Evolutionary conservation across 1,284 basidiomycete genomes (phyloP), one percentile per base, ranked within the genome.

Genomic region (Irpex sp.): DNA sequence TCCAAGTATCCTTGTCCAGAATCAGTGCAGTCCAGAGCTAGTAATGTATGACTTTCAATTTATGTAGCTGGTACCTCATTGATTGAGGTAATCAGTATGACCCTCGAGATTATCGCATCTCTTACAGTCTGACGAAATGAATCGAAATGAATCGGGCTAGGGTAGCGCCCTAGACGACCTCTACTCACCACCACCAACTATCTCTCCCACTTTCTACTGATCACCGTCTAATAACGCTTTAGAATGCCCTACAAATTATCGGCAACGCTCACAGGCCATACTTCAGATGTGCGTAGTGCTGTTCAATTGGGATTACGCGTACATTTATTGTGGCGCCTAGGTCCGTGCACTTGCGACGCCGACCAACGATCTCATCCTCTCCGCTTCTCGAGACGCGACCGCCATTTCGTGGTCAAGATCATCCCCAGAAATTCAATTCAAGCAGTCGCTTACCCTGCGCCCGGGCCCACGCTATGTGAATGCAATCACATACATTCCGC

Each of bases 381-480:
- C 94, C 17, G 92, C 90, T 61, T 96, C 95, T 37, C 87, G 95
- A 71, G 95, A 98, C 80, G 83, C 91, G 9, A 93, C 93, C 17
- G 92, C 94, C 61, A 91, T 96, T 71, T 81, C 87, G 46, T 98
- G 95, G 95, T 79, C 83, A 63, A 84, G 86, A 67, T 71, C 80
- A n/a, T 72, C 81, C 31, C 68, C 79, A 59, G 72, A 79, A 51
- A 73, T 76, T 31, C 69, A 77, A 4, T 93, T 93, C 72, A 72
- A 76, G 11, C 83, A 84, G 26, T 74, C 79, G 58, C 75, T 79
- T 35, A 79, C 85, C 49, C 81, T 92, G 65, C 84, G 80, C 76
- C 86, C 92, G 47, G 87, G 92, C 65, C 83, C 88, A 58, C 84
- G 89, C 50, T 95, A 86, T 70, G 84, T 97, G 65, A 95, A 95